These are phyloP conservation scores for Poa annua DNA, from an alignment of 176 grass and related monocot genomes.

Conservation along the genomic window DNA sequence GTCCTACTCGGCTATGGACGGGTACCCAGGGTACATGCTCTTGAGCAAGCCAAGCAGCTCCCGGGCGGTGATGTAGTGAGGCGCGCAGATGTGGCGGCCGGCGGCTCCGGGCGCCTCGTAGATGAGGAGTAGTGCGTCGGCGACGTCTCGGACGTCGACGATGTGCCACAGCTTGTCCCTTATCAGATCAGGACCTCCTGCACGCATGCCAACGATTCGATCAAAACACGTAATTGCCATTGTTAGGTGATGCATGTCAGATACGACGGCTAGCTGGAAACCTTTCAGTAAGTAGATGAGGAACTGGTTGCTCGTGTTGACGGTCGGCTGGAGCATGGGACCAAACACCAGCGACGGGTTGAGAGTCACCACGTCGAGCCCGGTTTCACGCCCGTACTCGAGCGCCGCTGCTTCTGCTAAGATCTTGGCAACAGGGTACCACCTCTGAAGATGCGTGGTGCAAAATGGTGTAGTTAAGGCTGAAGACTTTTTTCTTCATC, in stretches of 20 bases:
- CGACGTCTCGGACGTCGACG: constrained; percentile 40
- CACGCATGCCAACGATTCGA: background rate
- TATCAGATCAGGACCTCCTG: constrained; percentile 34
- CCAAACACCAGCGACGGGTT: constrained; percentile 38
- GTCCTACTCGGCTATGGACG: constrained; percentile 9
- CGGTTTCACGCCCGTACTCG: constrained; percentile 29
- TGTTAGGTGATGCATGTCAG: background rate
- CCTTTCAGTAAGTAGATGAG: constrained; percentile 47
- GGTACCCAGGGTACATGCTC: constrained; percentile 49
- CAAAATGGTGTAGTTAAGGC: background rate
- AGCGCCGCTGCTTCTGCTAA: constrained; percentile 45
- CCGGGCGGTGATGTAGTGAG: constrained; percentile 32
- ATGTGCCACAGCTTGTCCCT: constrained; percentile 45
- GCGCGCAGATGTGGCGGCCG: constrained; percentile 49
- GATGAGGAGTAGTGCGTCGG: constrained; percentile 38
- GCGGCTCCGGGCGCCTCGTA: constrained; percentile 38
- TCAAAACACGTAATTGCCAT: background rate
- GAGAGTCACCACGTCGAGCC: constrained; percentile 31
- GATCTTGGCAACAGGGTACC: constrained; percentile 54
- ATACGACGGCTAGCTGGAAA: background rate
- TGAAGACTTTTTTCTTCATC: too few species aligned
- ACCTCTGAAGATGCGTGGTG: constrained; percentile 27
- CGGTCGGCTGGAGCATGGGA: constrained; percentile 43
- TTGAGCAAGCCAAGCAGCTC: constrained; percentile 40
- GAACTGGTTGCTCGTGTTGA: constrained; percentile 41